Evolutionary conservation across 768 basidiomycete species (phyloP).

Genomic region (Termitomyces heimii): DNA sequence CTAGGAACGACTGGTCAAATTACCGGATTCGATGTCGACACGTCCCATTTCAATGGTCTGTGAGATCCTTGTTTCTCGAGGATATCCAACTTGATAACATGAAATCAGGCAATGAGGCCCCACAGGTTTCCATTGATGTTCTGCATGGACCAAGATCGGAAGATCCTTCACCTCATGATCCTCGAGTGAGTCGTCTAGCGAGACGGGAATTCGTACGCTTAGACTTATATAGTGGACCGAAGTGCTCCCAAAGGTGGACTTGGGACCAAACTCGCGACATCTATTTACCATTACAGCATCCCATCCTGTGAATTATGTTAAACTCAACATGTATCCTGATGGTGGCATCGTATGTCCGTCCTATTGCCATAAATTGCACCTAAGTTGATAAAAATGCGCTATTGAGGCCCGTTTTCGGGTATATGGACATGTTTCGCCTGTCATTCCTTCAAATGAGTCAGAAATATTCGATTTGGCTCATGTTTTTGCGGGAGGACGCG

Average conservation of each 20-base stretch:
- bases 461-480: slow-evolving; percentile 80
- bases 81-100: neutral
- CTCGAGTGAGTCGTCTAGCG: slow-evolving; percentile 37
- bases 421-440: slow-evolving; percentile 73
- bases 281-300: slow-evolving; percentile 70
- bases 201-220: neutral
- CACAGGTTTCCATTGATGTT: slow-evolving; percentile 71
- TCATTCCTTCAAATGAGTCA: slow-evolving; percentile 44
- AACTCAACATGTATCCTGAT: slow-evolving; percentile 93
- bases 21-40: slow-evolving; percentile 89
- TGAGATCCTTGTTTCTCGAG: neutral
- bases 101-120: slow-evolving; percentile 74
- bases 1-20: slow-evolving; percentile 74
- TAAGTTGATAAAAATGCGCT: neutral
- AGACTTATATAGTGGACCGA: slow-evolving; percentile 65
- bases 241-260: slow-evolving; percentile 65
- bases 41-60: slow-evolving; percentile 86
- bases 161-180: slow-evolving; percentile 40
- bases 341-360: slow-evolving; percentile 79
- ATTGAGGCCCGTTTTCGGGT: slow-evolving; percentile 85
- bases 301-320: slow-evolving; percentile 65
- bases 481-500: slow-evolving; percentile 83
- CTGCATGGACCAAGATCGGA: slow-evolving; percentile 37
- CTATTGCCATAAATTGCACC: slow-evolving; percentile 2
- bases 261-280: slow-evolving; percentile 86